Conservation (phyloP, 345 rosid genomes). For the Geranium brycei region DNA sequence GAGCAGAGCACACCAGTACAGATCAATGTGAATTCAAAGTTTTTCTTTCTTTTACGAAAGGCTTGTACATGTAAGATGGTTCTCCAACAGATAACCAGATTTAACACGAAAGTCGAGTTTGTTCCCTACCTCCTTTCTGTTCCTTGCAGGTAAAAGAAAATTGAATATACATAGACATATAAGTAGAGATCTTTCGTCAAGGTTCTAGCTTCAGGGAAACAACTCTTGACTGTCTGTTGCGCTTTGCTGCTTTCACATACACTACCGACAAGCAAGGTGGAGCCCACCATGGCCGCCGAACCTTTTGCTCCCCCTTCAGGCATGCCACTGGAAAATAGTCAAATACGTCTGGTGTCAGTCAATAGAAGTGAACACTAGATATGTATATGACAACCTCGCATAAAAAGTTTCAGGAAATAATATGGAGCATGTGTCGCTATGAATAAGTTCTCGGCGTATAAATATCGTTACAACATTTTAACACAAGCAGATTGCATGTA, state of each 20-base stretch:
- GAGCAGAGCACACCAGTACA: too few species aligned
- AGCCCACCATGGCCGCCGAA: slow-evolving; percentile 98
- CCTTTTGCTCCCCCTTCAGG: slow-evolving; percentile 92
- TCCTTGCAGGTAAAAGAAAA: slow-evolving; percentile 26
- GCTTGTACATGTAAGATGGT: neutral
- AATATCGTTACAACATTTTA: too few species aligned
- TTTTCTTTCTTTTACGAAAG: neutral
- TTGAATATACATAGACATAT: slow-evolving; percentile 38
- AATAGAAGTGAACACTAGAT: neutral
- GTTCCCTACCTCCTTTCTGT: slow-evolving; percentile 12
- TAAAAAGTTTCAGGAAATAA: too few species aligned
- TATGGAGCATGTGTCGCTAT: too few species aligned
- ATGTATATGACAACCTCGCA: neutral
- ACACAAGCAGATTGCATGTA: too few species aligned
- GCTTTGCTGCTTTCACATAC: slow-evolving; percentile 75
- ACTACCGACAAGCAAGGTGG: slow-evolving; percentile 79
- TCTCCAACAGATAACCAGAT: neutral
- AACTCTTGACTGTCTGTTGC: slow-evolving; percentile 90
- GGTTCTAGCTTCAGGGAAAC: slow-evolving; percentile 96
- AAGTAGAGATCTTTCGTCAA: slow-evolving; percentile 31
- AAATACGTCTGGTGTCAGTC: slow-evolving; percentile 2
- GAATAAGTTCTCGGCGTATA: too few species aligned
- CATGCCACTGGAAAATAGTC: slow-evolving; percentile 84
- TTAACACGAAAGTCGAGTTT: neutral
- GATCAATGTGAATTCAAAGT: neutral